Percentiles rank a stretch among this genome's conserved stretches.
Evolutionary conservation across 345 rosid genomes (phyloP).

Genomic region (Mangifera indica): DNA sequence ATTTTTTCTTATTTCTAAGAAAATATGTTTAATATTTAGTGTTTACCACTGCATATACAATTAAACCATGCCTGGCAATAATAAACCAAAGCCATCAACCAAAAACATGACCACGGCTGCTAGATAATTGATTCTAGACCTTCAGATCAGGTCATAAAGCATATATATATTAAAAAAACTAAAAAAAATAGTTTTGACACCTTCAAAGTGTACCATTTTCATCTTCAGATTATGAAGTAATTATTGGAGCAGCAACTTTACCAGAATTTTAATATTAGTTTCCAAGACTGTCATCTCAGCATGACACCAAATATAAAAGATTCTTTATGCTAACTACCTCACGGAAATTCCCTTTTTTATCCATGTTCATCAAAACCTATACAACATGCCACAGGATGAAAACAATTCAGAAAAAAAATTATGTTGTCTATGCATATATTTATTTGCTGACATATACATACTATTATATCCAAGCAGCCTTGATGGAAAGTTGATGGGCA

Average conservation of each 20-base stretch:
- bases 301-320: constrained; percentile 1
- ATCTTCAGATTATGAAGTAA: neutral
- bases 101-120: neutral
- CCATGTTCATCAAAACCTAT: constrained; percentile 9
- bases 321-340: neutral
- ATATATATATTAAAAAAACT: neutral
- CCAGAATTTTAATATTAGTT: neutral
- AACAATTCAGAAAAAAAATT: neutral
- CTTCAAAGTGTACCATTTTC: neutral
- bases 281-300: neutral
- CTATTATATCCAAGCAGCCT: constrained; percentile 76
- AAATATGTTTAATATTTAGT: neutral
- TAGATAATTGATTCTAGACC: neutral
- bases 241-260: neutral
- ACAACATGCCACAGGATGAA: neutral
- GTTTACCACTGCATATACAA: neutral
- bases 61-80: neutral
- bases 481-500: constrained; percentile 98
- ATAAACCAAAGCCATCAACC: neutral
- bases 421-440: neutral
- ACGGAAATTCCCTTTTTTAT: neutral
- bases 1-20: neutral
- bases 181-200: neutral
- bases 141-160: neutral
- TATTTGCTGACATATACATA: constrained; percentile 31